Evolutionary conservation across 495 filamentous ascomycete genomes (phyloP).

Genomic region (Recurvomyces mirabilis): DNA sequence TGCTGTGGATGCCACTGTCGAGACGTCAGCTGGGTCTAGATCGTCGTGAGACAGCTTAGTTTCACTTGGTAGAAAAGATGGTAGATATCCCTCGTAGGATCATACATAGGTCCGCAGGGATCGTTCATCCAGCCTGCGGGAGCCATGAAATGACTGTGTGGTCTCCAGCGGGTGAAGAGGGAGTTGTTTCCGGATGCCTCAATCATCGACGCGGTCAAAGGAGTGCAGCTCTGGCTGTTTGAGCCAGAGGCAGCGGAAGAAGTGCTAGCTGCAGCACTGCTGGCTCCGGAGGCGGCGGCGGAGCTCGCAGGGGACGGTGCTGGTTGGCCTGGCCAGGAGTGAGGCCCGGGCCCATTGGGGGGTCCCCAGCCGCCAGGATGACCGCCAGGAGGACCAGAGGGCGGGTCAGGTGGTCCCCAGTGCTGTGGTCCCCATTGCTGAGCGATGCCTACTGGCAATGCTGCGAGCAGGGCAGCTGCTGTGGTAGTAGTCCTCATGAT

Average conservation of each 20-base stretch:
- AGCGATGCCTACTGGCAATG: conserved; percentile 2
- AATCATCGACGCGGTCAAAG: conserved; percentile 19
- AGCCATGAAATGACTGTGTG: conserved; percentile 41
- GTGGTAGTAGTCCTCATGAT: conserved; percentile 3
- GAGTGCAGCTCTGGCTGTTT: conserved; percentile 6
- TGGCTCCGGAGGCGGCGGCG: neutral
- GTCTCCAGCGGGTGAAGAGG: conserved; percentile 37
- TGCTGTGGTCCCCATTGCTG: conserved; percentile 1
- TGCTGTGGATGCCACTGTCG: neutral
- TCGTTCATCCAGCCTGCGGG: conserved; percentile 48
- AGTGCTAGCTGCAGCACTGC: neutral
- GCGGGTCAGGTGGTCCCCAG: neutral
- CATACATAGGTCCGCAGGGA: conserved; percentile 45
- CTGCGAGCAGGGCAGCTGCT: neutral
- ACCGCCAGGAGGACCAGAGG: neutral
- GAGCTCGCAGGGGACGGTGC: neutral
- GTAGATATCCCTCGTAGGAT: conserved; percentile 34
- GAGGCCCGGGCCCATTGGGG: too few species aligned
- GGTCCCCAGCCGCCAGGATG: neutral
- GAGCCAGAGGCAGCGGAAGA: neutral
- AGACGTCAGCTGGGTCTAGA: too few species aligned
- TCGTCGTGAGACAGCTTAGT: conserved; percentile 7
- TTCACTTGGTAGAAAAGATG: conserved; percentile 29
- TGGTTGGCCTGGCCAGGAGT: too few species aligned
- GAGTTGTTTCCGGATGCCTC: conserved; percentile 29